Percentiles rank a stretch among this genome's conserved stretches.
Evolutionary conservation across 108 stramenopile genomes (phyloP).

Genomic region (Pseudonitzschia multiseries): DNA sequence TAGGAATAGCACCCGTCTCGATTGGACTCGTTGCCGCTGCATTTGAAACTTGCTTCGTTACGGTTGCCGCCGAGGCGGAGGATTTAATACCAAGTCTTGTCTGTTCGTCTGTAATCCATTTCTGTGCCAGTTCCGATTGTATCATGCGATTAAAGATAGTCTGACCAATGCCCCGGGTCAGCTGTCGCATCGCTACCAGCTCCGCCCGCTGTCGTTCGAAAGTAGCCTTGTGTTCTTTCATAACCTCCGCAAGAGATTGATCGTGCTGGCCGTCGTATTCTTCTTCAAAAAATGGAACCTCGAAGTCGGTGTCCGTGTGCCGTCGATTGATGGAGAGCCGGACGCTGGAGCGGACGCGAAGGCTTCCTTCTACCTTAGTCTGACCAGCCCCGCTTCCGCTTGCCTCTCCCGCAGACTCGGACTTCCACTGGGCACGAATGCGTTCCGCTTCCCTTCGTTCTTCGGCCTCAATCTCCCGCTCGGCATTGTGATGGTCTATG

Average conservation of each 20-base stretch:
- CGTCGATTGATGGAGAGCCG: conserved; percentile 30
- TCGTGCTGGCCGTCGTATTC: conserved; percentile 64
- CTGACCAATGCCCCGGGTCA: conserved; percentile 40
- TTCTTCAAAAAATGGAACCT: conserved; percentile 84
- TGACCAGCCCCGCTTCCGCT: conserved; percentile 13
- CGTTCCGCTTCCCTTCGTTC: conserved; percentile 76
- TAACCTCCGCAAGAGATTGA: conserved; percentile 62
- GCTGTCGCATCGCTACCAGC: conserved; percentile 44
- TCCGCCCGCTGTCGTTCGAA: conserved; percentile 73
- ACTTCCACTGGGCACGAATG: conserved; percentile 66
- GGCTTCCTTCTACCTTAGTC: conserved; percentile 19
- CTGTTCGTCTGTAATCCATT: conserved; percentile 42
- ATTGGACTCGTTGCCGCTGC: neutral
- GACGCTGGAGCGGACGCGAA: conserved; percentile 23
- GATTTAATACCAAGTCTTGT: conserved; percentile 21
- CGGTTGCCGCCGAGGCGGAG: neutral
- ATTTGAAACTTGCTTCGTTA: neutral
- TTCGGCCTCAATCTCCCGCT: conserved; percentile 74
- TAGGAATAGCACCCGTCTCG: neutral
- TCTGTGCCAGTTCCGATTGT: conserved; percentile 31
- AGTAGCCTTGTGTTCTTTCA: conserved; percentile 66
- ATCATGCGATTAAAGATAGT: conserved; percentile 31
- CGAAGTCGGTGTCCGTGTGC: conserved; percentile 66
- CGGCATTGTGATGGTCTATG: conserved; percentile 68
- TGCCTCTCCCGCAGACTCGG: conserved; percentile 39